Evolutionary conservation across 2,329 filamentous ascomycete genomes (phyloP).

Genomic region (Neoascochyta sp.): DNA sequence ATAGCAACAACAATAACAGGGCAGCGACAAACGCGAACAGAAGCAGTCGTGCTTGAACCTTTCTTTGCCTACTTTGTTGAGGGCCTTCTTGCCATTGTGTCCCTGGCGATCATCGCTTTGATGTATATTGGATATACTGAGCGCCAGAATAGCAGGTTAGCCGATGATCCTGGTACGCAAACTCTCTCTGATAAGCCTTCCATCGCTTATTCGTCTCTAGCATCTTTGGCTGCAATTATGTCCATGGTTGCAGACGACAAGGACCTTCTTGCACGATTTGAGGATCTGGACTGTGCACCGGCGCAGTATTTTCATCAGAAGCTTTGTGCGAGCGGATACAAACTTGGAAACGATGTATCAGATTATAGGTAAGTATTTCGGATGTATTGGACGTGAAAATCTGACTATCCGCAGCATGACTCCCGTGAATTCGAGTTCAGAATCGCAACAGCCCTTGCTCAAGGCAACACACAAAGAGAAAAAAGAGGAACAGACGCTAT

Average conservation of each 20-base stretch:
- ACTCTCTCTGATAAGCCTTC: constrained; percentile 8
- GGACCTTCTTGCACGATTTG: constrained; percentile 12
- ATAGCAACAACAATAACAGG: constrained; percentile 10
- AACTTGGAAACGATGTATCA: constrained; percentile 4
- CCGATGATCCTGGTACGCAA: constrained; percentile 1
- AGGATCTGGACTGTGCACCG: constrained; percentile 14
- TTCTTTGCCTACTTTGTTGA: constrained; percentile 38
- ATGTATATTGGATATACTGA: constrained; percentile 8
- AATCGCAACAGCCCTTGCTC: constrained; percentile 1
- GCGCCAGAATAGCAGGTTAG: background rate
- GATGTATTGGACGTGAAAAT: background rate
- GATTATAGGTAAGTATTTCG: constrained; percentile 2
- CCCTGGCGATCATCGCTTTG: constrained; percentile 18
- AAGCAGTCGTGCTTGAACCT: constrained; percentile 37
- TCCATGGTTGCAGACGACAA: constrained; percentile 19
- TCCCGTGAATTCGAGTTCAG: background rate
- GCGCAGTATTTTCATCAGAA: constrained; percentile 10
- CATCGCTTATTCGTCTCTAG: constrained; percentile 23
- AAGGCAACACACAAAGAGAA: background rate
- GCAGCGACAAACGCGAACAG: constrained; percentile 12
- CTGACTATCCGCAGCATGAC: constrained; percentile 1
- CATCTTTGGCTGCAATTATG: constrained; percentile 34
- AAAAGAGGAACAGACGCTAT: constrained; percentile 2
- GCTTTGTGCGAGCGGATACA: constrained; percentile 9
- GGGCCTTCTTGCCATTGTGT: constrained; percentile 23